A percentile compares a stretch with the other conserved stretches of the same genome.
Conservation (phyloP, 305 asterid species). For the Euphrasia arctica region DNA sequence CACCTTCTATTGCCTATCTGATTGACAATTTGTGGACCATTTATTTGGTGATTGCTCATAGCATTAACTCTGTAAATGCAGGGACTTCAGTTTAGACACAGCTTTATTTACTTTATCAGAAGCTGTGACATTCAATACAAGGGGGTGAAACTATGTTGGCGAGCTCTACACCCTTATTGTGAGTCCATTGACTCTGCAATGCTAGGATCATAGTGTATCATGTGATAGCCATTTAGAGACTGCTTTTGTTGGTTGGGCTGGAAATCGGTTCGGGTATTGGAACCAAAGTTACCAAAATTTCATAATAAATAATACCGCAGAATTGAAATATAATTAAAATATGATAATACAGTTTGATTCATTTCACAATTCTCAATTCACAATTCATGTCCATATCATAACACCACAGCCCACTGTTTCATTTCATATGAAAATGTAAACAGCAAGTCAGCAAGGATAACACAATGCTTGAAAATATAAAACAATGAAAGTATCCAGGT, state of each 20-base stretch:
- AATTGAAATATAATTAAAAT: too few species aligned
- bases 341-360: too few species aligned
- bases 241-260: neutral
- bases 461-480: too few species aligned
- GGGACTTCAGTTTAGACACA: conserved; percentile 55
- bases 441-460: too few species aligned
- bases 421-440: too few species aligned
- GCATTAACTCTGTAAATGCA: conserved; percentile 32
- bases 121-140: conserved; percentile 59
- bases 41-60: conserved; percentile 24
- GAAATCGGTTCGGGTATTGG: too few species aligned
- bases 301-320: too few species aligned
- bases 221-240: neutral
- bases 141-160: conserved; percentile 79
- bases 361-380: too few species aligned
- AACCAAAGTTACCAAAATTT: too few species aligned
- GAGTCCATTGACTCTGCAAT: conserved; percentile 15
- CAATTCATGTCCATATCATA: too few species aligned
- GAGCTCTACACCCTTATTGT: conserved; percentile 37
- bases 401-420: too few species aligned
- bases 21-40: conserved; percentile 20
- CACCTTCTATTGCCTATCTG: conserved; percentile 12
- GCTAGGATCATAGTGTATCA: conserved; percentile 10
- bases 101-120: conserved; percentile 66
- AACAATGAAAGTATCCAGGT: too few species aligned